Evolutionary conservation across 495 filamentous ascomycete genomes (phyloP).

Genomic region (Darksidea phi): DNA sequence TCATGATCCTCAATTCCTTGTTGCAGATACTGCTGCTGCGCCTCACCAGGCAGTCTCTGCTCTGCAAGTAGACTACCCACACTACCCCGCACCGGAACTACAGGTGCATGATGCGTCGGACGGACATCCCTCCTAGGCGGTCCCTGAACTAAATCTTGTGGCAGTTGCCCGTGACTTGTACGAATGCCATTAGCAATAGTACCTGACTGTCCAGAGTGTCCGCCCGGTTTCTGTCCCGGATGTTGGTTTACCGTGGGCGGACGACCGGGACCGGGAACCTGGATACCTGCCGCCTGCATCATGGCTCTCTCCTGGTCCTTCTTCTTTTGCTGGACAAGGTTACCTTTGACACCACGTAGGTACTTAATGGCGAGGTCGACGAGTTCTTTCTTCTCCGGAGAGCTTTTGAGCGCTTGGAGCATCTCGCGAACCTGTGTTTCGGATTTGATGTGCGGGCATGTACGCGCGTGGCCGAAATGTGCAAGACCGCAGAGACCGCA

Average conservation of each 20-base stretch:
- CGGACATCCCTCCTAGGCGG: too few species aligned
- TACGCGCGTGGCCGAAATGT: conserved; percentile 56
- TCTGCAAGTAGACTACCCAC: too few species aligned
- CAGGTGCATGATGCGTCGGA: too few species aligned
- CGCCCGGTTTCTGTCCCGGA: too few species aligned
- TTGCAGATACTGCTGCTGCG: neutral
- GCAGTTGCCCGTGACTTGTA: too few species aligned
- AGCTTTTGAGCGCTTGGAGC: conserved; percentile 58
- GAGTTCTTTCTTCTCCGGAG: conserved; percentile 55
- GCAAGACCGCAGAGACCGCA: conserved; percentile 69
- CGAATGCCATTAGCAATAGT: too few species aligned
- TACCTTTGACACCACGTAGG: conserved; percentile 54
- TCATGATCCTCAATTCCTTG: neutral
- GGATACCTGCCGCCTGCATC: neutral
- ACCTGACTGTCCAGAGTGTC: too few species aligned
- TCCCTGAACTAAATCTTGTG: too few species aligned
- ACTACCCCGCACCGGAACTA: too few species aligned
- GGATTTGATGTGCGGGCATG: conserved; percentile 61
- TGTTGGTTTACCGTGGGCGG: too few species aligned
- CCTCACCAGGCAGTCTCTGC: too few species aligned
- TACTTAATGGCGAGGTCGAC: conserved; percentile 56
- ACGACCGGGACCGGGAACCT: too few species aligned
- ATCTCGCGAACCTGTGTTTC: conserved; percentile 58
- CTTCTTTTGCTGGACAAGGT: conserved; percentile 51
- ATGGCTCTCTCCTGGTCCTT: conserved; percentile 31